Evolutionary conservation across 2,329 filamentous ascomycete genomes (phyloP).

Genomic region (Phaeophleospora eucalypticola): DNA sequence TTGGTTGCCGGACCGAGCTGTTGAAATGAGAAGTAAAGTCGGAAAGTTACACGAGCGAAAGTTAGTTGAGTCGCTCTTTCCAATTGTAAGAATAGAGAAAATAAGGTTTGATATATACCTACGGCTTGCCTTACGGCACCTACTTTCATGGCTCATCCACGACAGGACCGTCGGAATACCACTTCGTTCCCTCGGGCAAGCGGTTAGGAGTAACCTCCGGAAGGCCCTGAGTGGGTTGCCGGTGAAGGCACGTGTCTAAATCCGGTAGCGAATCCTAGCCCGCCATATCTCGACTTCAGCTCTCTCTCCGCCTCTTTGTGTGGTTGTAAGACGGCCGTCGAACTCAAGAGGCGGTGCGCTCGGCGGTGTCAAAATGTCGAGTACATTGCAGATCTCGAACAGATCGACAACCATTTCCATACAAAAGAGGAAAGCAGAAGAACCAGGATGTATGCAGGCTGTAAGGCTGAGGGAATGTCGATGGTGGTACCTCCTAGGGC

Average conservation of each 20-base stretch:
- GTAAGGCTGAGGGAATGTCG: slow-evolving; percentile 1
- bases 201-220: no score
- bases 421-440: neutral
- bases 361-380: slow-evolving; percentile 6
- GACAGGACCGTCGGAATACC: neutral
- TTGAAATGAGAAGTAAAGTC: no score
- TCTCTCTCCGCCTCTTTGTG: neutral
- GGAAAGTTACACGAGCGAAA: no score
- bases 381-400: slow-evolving; percentile 4
- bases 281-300: neutral
- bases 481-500: no score
- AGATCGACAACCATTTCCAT: slow-evolving; percentile 3
- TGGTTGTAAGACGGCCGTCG: no score
- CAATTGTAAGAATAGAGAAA: neutral
- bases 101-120: neutral
- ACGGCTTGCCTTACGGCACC: neutral
- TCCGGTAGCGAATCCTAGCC: neutral
- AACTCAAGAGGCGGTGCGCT: neutral
- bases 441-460: neutral
- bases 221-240: no score
- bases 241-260: no score
- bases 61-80: neutral
- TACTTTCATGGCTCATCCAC: neutral
- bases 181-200: no score
- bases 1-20: no score